Base-by-base conservation (phyloP, 345 rosid species). In the Microcos paniculata region DNA sequence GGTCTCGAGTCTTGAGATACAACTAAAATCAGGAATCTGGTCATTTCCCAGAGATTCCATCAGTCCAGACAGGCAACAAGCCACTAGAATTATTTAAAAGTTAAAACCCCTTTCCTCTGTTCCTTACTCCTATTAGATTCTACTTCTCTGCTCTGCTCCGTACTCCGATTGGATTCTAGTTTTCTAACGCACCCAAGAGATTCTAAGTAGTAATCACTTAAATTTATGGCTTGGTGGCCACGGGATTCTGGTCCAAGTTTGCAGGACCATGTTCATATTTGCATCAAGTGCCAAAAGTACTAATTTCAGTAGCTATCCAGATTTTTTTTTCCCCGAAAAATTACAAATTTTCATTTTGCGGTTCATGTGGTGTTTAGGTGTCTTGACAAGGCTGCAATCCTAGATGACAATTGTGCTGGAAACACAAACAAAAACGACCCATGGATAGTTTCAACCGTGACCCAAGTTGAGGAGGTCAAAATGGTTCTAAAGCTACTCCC, bases 381-480 rank as follows among this genome's bases (percentile, higher is more conserved):
- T 68, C 87, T 94, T 0, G 98, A 94, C 84, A 92, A 90, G 86
- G 98, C 98, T 3, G 94, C 97, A 0, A 80, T 92, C 51, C 28
- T 84, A 16, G 85, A 80, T 2, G 82, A 77, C 9, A 52, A 77
- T 19, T 64, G 58, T 56, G 70, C 69, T 69, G 52, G 84, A 6
- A 84, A 76, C 2, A 82, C 70, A 12, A 67, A 61, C 76, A 82
- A 77, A 71, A 84, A 74, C 4, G 79, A 88, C 66, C 84, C 90
- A 6, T 91, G 97, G 97, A 69, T 67, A 11, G 93, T 87, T 26
- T 92, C 95, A 0, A 88, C 92, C 0, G 90, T 94, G 53, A 90
- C 85, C 5, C 92, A 94, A 75, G 94, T 94, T 4, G 97, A 92
- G 80, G 97, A 94, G 62, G 93, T 94, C 75, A 94, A 94, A 79